Percentiles rank a stretch among this genome's conserved stretches.
These are phyloP conservation scores for Centaurea solstitialis DNA, from an alignment of 129 eudicot genomes.

Conservation along the genomic window DNA sequence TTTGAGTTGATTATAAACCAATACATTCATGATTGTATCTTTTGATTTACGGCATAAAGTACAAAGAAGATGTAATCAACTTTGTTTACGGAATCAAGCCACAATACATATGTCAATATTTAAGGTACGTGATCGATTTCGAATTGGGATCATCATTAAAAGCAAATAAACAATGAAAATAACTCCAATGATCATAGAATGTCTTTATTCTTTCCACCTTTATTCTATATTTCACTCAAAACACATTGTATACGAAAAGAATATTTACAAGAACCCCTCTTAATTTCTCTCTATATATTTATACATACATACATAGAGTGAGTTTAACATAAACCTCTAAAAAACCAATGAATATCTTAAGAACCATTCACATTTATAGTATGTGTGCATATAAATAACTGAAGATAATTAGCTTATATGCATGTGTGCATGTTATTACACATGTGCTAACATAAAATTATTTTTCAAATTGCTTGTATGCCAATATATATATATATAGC, in stretches of 20 bases:
- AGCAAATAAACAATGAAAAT: conserved; percentile 5
- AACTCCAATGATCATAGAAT: conserved; percentile 9
- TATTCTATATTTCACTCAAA: conserved; percentile 9
- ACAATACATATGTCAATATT: neutral
- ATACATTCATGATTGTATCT: conserved; percentile 1
- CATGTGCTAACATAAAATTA: too few species aligned
- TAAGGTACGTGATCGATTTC: conserved; percentile 15
- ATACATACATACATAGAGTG: too few species aligned
- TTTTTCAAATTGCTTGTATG: too few species aligned
- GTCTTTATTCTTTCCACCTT: conserved; percentile 16
- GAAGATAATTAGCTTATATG: too few species aligned
- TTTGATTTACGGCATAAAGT: neutral
- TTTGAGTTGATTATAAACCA: neutral
- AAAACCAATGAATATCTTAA: too few species aligned
- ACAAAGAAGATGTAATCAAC: neutral
- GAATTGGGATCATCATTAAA: neutral
- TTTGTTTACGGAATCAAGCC: neutral
- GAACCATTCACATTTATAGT: too few species aligned
- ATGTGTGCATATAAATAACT: too few species aligned
- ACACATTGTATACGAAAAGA: conserved; percentile 9
- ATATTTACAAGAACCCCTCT: neutral
- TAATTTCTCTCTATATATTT: neutral
- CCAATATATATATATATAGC: too few species aligned
- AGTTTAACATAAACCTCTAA: too few species aligned
- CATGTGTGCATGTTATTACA: too few species aligned